A percentile compares a stretch with the other conserved stretches of the same genome.
Conservation (phyloP, 208 protist species). For the Crithidia brevicula region DNA sequence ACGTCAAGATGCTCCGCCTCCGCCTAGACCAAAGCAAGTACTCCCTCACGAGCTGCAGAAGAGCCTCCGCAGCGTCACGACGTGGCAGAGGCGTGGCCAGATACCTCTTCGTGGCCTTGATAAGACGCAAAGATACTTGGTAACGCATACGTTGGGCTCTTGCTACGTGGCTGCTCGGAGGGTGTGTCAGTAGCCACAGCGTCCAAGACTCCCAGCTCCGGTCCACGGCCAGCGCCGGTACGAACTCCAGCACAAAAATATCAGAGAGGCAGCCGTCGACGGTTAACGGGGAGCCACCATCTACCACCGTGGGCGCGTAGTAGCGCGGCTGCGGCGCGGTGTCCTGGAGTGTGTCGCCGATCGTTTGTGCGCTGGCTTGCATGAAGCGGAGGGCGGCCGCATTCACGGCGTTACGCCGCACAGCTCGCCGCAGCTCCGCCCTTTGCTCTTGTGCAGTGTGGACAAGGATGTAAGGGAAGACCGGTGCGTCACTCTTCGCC, state of each 20-base stretch:
- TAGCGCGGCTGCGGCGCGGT: constrained; percentile 16
- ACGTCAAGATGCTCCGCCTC: constrained; percentile 16
- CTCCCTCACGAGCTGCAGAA: neutral
- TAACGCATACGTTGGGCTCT: neutral
- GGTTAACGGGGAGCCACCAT: constrained; percentile 26
- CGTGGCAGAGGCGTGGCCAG: neutral
- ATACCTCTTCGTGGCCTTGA: constrained; percentile 2
- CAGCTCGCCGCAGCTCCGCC: constrained; percentile 2
- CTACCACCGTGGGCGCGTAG: constrained; percentile 31
- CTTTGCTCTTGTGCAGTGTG: neutral
- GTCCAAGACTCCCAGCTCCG: neutral
- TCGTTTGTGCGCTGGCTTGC: too few species aligned
- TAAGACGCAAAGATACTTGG: neutral
- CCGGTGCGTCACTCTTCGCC: too few species aligned
- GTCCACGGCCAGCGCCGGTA: neutral
- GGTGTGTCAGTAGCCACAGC: neutral
- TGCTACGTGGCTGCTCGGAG: neutral
- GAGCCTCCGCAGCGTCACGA: neutral
- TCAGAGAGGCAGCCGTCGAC: constrained; percentile 39
- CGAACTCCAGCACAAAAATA: constrained; percentile 52
- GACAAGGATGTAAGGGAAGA: constrained; percentile 21
- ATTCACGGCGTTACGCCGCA: constrained; percentile 18
- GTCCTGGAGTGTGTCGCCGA: neutral
- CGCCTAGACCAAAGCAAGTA: neutral
- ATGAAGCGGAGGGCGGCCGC: constrained; percentile 11